Percentiles rank a stretch among this genome's conserved stretches.
These are phyloP conservation scores for Aspergillus bertholletiae DNA, from an alignment of 495 filamentous ascomycete genomes.

Conservation along the genomic window DNA sequence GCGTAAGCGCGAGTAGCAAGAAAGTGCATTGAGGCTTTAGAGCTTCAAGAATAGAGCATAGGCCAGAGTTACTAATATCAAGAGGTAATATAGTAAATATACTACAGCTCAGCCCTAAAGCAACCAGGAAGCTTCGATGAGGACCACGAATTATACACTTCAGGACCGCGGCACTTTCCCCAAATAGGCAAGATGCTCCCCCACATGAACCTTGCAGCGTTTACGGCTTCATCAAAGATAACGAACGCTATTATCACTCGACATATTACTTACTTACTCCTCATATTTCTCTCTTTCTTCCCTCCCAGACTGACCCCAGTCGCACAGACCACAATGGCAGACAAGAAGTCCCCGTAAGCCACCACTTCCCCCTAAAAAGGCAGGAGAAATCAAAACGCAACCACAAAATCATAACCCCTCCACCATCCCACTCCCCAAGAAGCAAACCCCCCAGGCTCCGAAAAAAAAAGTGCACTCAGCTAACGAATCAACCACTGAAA, in stretches of 20 bases:
- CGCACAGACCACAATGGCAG: constrained; percentile 16
- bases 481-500: neutral
- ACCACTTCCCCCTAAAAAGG: constrained; percentile 15
- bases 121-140: too few species aligned
- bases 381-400: too few species aligned
- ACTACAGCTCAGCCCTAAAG: too few species aligned
- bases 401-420: too few species aligned
- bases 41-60: too few species aligned
- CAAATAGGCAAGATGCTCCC: constrained; percentile 23
- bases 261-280: constrained; percentile 8
- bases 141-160: too few species aligned
- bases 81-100: too few species aligned
- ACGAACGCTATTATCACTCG: constrained; percentile 10
- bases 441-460: too few species aligned
- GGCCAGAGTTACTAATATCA: too few species aligned
- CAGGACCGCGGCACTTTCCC: constrained; percentile 12
- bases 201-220: constrained; percentile 20
- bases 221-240: neutral
- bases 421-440: constrained; percentile 3
- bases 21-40: too few species aligned
- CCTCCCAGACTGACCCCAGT: constrained; percentile 1
- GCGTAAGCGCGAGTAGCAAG: too few species aligned
- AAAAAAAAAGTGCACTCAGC: too few species aligned
- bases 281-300: neutral
- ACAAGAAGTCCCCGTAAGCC: constrained; percentile 13